Evolutionary conservation across 495 filamentous ascomycete species (phyloP), one percentile per base, ranked within the genome.

Genomic region (Elasticomyces elasticus): DNA sequence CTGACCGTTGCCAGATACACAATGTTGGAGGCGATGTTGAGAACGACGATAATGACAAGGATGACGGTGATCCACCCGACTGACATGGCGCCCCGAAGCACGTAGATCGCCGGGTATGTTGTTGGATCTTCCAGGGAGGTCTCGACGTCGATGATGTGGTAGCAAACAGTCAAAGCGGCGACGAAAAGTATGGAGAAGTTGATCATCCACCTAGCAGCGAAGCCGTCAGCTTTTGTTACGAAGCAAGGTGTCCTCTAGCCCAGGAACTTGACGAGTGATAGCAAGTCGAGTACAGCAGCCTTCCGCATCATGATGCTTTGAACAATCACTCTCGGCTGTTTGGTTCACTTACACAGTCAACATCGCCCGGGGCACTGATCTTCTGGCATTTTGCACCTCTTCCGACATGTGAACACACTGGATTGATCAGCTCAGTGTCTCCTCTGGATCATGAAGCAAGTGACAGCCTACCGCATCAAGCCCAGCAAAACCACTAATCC

Each of bases 131-230:
- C 35, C 0, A 76, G 55, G 0, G 68, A 68, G 20, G 59, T 65
- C 5, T 65, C 42, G 1, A 78, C 38, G 22, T 71, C 59, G 3
- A 69, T 68, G 47, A 77, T 66, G 46, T 67, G 68, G 61, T 75
- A 79, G 6, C 72, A 59, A 31, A 74, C 61, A 3, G 75, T 70
- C 38, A 79, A 58, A 4, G 75, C 54, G 62, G 76, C 69, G 31
- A 69, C 59, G 44, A 56, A 49, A 3, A 49, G 2, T 1, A 57
- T 26, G 23, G 24, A n/a, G 17, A 46, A 44, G 40, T 57, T 52
- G 48, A 52, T 24, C n/a, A n/a, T n/a, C n/a, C n/a, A n/a, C n/a
- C n/a, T n/a, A n/a, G n/a, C n/a, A n/a, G n/a, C n/a, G n/a, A n/a
- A n/a, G n/a, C n/a, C n/a, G n/a, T n/a, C n/a, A n/a, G n/a, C n/a